Base-by-base conservation (phyloP, 768 basidiomycete genomes). In the Saitozyma sp. region DNA sequence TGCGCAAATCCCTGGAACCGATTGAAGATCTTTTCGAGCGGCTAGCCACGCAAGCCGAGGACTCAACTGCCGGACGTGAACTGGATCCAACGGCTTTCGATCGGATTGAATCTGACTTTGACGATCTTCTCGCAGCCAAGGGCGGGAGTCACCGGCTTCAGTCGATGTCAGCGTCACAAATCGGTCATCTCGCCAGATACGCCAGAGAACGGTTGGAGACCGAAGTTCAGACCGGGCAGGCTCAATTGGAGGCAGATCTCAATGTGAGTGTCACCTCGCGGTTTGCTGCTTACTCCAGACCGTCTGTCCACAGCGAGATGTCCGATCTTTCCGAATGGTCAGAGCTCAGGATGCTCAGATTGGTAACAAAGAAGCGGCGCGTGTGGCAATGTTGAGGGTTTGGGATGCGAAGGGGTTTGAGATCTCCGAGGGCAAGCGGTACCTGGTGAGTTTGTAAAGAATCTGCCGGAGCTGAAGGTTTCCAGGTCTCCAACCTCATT, bases 221-320 rank as follows among this genome's bases (percentile, higher is more conserved):
- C 10, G 67, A 76, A 54, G 59, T 71, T 48, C 13, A 10, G 11
- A 59, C 67, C 7, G 79, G 83, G 16, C 80, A 79, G 13, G 85
- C 84, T 9, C 87, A 89, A 54, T 85, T 93, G 41, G 88, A 89
- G 63, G 81, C 83, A 55, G 90, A 93, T 66, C 81, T 96, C 8
- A 82, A 85, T 76, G 92, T 92, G 70, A 53, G 84, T 76, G 10
- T 37, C 9, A n/a, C 41, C 13, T 29, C 16, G 17, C 9, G 19
- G 4, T 4, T 19, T 17, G n/a, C 37, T 56, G 20, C 46, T 41
- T 29, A 11, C 13, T 46, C 29, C 29, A 66, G 65, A 29, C 72
- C 88, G 87, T 79, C 77, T 92, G 87, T 70, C 92, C 92, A 4
- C 83, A 86, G 3, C 86, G 93, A 7, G 80, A 89, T 20, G 87